Base-by-base conservation (phyloP, 331 rosid genomes). In the Cydonia oblonga region DNA sequence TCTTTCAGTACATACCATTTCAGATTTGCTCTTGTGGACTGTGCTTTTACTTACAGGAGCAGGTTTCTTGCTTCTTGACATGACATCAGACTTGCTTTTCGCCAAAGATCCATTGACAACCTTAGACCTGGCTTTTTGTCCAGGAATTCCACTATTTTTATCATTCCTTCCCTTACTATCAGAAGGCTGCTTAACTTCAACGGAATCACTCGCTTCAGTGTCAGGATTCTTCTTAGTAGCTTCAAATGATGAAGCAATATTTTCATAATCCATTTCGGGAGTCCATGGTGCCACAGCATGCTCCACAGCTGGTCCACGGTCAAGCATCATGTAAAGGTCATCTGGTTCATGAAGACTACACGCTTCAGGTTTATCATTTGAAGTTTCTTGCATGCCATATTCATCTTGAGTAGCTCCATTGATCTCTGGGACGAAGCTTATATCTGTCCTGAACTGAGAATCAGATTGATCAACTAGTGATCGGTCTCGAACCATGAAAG, bases 241-340 rank as follows among this genome's bases (percentile, higher is more conserved):
- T 67, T 82, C 81, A 69, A 75, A 49, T 67, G 72, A 69, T 38
- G 86, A 61, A 72, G 80, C 73, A 74, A 73, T 87, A 64, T 54
- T 82, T 75, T 87, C 84, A 73, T 79, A 88, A 81, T 91, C 97
- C 92, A 91, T 95, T 80, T 95, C 97, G 20, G 89, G 84, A 73
- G 86, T 84, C 99, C 91, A 95, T 26, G 96, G 78, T 58, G 87
- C 62, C 49, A 76, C 78, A 59, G 65, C 76, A 67, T 76, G 93
- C 75, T 87, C 88, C 63, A 74, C 72, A 12, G 87, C 73, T 38
- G 91, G 81, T 75, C 83, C 88, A 46, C 99, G 96, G 22, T 89
- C 98, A 71, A 95, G 97, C 87, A 89, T 71, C 96, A 95, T 91
- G 86, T 77, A 88, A 78, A 95, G 96, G 84, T 95, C 99, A 69